phyloP scores from a whole-genome alignment of 805 yeast species.

The Citeromyces matritensis region DNA sequence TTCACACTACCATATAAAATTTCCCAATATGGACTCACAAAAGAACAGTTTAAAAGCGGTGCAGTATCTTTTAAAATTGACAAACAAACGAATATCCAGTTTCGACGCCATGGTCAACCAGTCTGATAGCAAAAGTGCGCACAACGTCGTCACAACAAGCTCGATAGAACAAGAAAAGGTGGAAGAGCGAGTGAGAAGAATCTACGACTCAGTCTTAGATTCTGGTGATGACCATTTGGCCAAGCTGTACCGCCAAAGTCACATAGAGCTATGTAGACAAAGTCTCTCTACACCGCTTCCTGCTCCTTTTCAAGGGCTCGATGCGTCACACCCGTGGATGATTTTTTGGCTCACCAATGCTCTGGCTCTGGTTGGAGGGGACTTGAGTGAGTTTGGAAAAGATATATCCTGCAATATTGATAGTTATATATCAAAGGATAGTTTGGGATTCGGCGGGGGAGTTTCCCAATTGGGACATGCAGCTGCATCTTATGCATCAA shows the following conservation, averaged over 20 bases:
- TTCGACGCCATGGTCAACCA: too few relatives aligned
- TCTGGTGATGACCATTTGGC: conserved; percentile 16
- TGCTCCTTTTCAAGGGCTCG: conserved; percentile 34
- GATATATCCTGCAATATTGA: conserved; percentile 15
- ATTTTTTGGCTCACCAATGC: conserved; percentile 71
- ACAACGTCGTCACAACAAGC: conserved; percentile 17
- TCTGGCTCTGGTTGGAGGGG: conserved; percentile 22
- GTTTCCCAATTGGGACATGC: conserved; percentile 66
- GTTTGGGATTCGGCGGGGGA: conserved; percentile 78
- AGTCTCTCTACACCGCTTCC: conserved; percentile 32
- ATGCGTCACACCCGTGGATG: conserved; percentile 91
- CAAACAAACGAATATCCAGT: too few relatives aligned
- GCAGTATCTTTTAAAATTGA: too few relatives aligned
- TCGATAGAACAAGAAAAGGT: conserved; percentile 20
- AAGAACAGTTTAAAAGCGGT: too few relatives aligned
- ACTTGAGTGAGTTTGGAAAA: conserved; percentile 5
- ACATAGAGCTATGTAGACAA: conserved; percentile 24
- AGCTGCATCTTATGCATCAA: conserved; percentile 73
- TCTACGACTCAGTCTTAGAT: conserved; percentile 15
- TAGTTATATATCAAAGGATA: conserved; percentile 17
- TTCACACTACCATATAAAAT: too few relatives aligned
- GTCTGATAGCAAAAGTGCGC: conserved; percentile 1
- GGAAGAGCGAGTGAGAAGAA: conserved; percentile 15
- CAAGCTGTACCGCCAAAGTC: conserved; percentile 15
- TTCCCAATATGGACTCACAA: too few relatives aligned